Base-by-base conservation (phyloP, 768 basidiomycete genomes). In the Clavulina sp. region DNA sequence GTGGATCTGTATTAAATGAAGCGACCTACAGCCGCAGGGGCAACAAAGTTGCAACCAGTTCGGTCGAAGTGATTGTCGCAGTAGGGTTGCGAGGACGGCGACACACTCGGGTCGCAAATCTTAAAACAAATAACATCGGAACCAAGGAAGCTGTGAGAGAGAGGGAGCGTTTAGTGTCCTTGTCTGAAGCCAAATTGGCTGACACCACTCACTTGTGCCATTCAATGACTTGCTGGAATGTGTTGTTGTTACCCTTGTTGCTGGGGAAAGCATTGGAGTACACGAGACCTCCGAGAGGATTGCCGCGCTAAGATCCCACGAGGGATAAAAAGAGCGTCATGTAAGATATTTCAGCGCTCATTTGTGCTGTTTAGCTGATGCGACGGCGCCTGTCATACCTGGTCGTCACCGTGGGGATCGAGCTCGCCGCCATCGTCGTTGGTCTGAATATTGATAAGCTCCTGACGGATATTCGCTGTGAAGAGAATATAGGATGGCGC, bases 1-100 rank as follows among this genome's bases (percentile, higher is more conserved):
- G n/a, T n/a, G n/a, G n/a, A n/a, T n/a, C n/a, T n/a, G n/a, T n/a
- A n/a, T n/a, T n/a, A n/a, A n/a, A n/a, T n/a, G n/a, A 1, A 46
- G n/a, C n/a, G n/a, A n/a, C n/a, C n/a, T n/a, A n/a, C n/a, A n/a
- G 34, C 7, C 34, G 73, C 76, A 16, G 84, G 84, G n/a, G 74
- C 78, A 61, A 85, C 87, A 69, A 77, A 85, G 2, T 55, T 59
- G 58, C 81, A 80, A 6, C 86, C 85, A 48, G 84, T 78, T 52
- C 78, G 80, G 60, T 85, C 83, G 54, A 69, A 80, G 54, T 76
- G 72, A 69, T 88, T 78, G 62, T 82, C 68, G 68, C 84, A 86
- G 58, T 62, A 73, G 50, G 49, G 54, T n/a, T 66, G 60, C 3
- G 68, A 65, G 0, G 73, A 69, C 57, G 75, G 69, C 18, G 72